A percentile compares a stretch with the other conserved stretches of the same genome.
Conservation (phyloP, 805 yeast species). For the Monosporozyma servazzii region DNA sequence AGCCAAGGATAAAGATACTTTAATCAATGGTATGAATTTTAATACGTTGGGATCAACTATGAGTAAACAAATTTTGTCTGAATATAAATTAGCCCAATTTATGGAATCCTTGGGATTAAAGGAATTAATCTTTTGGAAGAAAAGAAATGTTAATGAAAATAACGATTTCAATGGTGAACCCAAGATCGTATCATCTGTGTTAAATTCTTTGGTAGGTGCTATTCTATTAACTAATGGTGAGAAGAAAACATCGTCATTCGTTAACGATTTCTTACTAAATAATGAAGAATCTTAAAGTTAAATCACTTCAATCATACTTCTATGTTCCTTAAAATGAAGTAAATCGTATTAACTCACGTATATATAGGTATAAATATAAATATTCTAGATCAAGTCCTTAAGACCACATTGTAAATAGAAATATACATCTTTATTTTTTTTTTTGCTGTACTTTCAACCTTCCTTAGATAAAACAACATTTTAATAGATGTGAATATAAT, state of each 20-base stretch:
- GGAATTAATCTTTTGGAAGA: slow-evolving; percentile 57
- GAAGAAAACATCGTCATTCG: slow-evolving; percentile 46
- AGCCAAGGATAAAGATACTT: neutral
- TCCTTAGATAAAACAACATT: neutral
- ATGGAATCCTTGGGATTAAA: slow-evolving; percentile 42
- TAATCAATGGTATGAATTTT: slow-evolving; percentile 41
- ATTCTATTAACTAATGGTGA: slow-evolving; percentile 56
- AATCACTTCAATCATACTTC: neutral
- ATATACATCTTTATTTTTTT: neutral
- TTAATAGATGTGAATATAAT: neutral
- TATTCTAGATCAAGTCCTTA: neutral
- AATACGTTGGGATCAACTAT: slow-evolving; percentile 50
- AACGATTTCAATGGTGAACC: slow-evolving; percentile 45
- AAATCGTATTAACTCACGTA: neutral
- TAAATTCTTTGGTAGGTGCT: slow-evolving; percentile 61
- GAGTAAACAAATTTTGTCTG: slow-evolving; percentile 44
- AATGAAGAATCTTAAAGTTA: neutral
- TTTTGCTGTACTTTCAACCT: neutral
- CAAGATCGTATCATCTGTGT: slow-evolving; percentile 44
- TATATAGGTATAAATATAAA: neutral
- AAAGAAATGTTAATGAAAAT: slow-evolving; percentile 39
- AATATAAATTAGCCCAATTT: slow-evolving; percentile 42
- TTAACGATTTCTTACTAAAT: slow-evolving; percentile 16
- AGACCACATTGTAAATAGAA: neutral
- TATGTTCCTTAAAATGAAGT: neutral